These are phyloP conservation scores for Penicillium robsamsonii DNA, from an alignment of 495 filamentous ascomycete genomes.

Conservation along the genomic window DNA sequence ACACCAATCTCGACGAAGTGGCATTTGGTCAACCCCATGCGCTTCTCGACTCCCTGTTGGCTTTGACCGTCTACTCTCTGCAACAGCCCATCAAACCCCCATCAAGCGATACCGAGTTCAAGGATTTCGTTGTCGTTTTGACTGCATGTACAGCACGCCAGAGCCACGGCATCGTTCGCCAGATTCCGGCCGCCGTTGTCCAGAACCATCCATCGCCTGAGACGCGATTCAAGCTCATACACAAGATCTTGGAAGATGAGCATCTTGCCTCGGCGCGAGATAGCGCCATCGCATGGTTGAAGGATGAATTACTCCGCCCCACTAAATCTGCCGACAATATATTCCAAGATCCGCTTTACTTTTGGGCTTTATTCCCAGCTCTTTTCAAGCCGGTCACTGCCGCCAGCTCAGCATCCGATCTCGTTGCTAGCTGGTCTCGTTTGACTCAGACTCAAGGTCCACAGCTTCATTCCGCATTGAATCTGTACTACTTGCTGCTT, in stretches of 20 bases:
- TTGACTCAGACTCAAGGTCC: slow-evolving; percentile 41
- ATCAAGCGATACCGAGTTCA: slow-evolving; percentile 34
- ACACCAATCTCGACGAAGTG: slow-evolving; percentile 40
- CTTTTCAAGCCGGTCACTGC: slow-evolving; percentile 31
- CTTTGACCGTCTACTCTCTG: slow-evolving; percentile 34
- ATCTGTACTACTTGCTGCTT: slow-evolving; percentile 46
- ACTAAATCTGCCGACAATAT: slow-evolving; percentile 24
- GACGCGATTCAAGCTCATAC: slow-evolving; percentile 71
- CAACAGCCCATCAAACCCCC: slow-evolving; percentile 24
- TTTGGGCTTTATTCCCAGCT: slow-evolving; percentile 51
- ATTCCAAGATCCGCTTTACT: slow-evolving; percentile 41
- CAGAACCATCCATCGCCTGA: slow-evolving; percentile 72
- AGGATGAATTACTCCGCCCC: slow-evolving; percentile 69
- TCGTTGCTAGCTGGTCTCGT: slow-evolving; percentile 37
- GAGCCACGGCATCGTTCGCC: slow-evolving; percentile 69
- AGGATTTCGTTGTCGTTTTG: slow-evolving; percentile 54
- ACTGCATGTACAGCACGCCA: slow-evolving; percentile 65
- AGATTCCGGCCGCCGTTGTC: slow-evolving; percentile 68
- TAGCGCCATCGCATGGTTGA: slow-evolving; percentile 81
- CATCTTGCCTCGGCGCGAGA: slow-evolving; percentile 70
- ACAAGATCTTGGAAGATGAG: slow-evolving; percentile 77
- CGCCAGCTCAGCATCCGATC: slow-evolving; percentile 25
- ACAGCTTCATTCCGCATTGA: slow-evolving; percentile 43
- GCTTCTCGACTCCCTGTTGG: slow-evolving; percentile 41
- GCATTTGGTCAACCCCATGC: slow-evolving; percentile 43